Conservation (phyloP, 768 basidiomycete genomes). For the Tulasnella sp. region DNA sequence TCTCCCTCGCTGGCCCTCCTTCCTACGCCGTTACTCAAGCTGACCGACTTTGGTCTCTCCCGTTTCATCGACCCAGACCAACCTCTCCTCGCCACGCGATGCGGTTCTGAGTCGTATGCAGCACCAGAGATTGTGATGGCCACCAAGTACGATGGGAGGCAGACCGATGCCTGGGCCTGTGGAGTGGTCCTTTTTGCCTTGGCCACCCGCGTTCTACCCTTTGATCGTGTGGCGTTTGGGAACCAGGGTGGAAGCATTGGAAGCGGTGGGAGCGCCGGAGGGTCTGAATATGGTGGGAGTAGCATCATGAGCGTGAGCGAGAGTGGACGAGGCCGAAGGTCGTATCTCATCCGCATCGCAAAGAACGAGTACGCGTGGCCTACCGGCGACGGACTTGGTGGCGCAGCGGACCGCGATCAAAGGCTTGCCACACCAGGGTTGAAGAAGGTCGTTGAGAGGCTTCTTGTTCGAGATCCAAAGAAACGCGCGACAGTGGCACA, state of each 20-base stretch:
- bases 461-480: slow-evolving; percentile 61
- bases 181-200: slow-evolving; percentile 81
- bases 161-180: slow-evolving; percentile 83
- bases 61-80: slow-evolving; percentile 60
- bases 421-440: slow-evolving; percentile 33
- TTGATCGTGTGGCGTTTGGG: slow-evolving; percentile 35
- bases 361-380: slow-evolving; percentile 74
- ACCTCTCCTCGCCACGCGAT: slow-evolving; percentile 63
- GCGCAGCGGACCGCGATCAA: slow-evolving; percentile 19
- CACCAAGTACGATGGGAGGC: slow-evolving; percentile 64
- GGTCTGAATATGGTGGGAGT: slow-evolving; percentile 19
- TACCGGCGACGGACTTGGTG: slow-evolving; percentile 24
- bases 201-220: slow-evolving; percentile 59
- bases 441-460: slow-evolving; percentile 42
- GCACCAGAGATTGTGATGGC: slow-evolving; percentile 64
- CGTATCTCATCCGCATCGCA: slow-evolving; percentile 69
- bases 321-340: slow-evolving; percentile 35
- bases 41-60: slow-evolving; percentile 85
- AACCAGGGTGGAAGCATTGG: slow-evolving; percentile 25
- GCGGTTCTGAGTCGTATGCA: slow-evolving; percentile 82
- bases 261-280: slow-evolving; percentile 23
- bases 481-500: slow-evolving; percentile 52
- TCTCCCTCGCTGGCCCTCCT: slow-evolving; percentile 24
- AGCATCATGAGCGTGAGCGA: slow-evolving; percentile 24
- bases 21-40: slow-evolving; percentile 56